A percentile compares a stretch with the other conserved stretches of the same genome.
These are phyloP conservation scores for Pseudodiploospora longispora DNA, from an alignment of 2,329 filamentous ascomycete genomes.

Conservation along the genomic window DNA sequence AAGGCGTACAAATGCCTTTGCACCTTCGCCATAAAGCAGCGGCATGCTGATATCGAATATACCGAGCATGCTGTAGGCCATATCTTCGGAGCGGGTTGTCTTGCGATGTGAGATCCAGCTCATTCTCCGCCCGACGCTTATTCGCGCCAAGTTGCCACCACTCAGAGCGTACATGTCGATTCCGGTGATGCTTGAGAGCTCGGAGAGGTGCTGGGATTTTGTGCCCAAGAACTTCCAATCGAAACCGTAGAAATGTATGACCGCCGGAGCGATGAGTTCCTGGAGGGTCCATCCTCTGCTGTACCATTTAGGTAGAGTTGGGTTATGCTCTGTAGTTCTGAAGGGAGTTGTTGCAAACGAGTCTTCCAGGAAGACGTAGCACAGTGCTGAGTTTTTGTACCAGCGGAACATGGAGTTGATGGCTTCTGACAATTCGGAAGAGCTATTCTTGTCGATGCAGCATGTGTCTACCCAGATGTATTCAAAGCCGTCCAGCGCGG, in stretches of 20 bases:
- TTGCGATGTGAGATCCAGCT: constrained; percentile 11
- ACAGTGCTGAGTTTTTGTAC: constrained; percentile 7
- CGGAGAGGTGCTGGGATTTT: constrained; percentile 4
- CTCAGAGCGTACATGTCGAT: not conserved
- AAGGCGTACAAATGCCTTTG: constrained; percentile 12
- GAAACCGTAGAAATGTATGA: constrained; percentile 18
- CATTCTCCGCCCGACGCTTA: constrained; percentile 7
- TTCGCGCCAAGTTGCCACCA: not conserved
- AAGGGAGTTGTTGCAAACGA: constrained; percentile 13
- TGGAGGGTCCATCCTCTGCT: constrained; percentile 50
- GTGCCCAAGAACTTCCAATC: constrained; percentile 16
- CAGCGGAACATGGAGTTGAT: constrained; percentile 19
- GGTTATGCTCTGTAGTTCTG: not conserved
- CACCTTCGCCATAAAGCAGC: constrained; percentile 15
- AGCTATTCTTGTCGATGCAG: constrained; percentile 21
- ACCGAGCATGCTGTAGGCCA: constrained; percentile 16
- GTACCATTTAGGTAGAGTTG: constrained; percentile 13
- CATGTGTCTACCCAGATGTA: constrained; percentile 22
- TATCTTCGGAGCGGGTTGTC: constrained; percentile 14
- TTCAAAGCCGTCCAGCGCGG: constrained; percentile 12
- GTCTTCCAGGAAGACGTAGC: constrained; percentile 10
- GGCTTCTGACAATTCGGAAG: constrained; percentile 18
- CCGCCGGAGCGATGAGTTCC: constrained; percentile 47
- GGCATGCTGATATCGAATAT: constrained; percentile 16
- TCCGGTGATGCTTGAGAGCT: not conserved